phyloP scores from a whole-genome alignment of 352 stramenopile genomes.

The Pilasporangium apinafurcum region DNA sequence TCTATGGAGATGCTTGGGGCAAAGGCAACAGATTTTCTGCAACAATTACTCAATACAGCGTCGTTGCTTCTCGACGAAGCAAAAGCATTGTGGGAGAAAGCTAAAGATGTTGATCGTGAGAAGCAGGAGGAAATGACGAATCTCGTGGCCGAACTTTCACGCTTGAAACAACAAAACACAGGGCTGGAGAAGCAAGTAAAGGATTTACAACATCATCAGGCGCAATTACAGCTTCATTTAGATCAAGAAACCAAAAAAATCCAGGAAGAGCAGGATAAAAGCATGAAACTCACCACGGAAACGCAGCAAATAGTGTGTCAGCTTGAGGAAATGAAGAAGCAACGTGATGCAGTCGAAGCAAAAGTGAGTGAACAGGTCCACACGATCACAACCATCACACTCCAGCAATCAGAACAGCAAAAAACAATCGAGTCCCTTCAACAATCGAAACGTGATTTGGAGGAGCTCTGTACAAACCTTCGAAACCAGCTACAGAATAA shows the following conservation, averaged over 20 bases:
- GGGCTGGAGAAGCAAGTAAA: constrained; percentile 31
- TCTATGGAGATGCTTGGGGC: constrained; percentile 30
- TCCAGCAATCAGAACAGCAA: constrained; percentile 52
- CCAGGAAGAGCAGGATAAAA: constrained; percentile 18
- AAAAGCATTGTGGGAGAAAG: constrained; percentile 61
- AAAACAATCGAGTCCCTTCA: constrained; percentile 43
- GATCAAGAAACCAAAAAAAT: constrained; percentile 11
- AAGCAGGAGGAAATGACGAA: constrained; percentile 76
- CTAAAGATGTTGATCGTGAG: constrained; percentile 65
- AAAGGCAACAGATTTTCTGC: constrained; percentile 33
- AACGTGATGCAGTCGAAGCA: constrained; percentile 33
- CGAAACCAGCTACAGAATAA: constrained; percentile 55
- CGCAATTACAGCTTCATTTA: constrained; percentile 5
- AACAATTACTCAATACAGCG: constrained; percentile 42
- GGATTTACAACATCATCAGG: neutral
- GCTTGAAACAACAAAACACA: constrained; percentile 37
- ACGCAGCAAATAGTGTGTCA: constrained; percentile 15
- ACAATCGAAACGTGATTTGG: constrained; percentile 63
- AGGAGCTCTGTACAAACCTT: constrained; percentile 49
- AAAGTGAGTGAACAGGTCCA: constrained; percentile 50
- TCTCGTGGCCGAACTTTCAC: constrained; percentile 58
- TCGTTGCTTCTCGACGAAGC: constrained; percentile 61
- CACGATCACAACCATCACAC: constrained; percentile 44
- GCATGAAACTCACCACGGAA: constrained; percentile 42
- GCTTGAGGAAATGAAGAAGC: constrained; percentile 41